Conservation (phyloP, 768 basidiomycete genomes). For the Tubosaeta sp. region DNA sequence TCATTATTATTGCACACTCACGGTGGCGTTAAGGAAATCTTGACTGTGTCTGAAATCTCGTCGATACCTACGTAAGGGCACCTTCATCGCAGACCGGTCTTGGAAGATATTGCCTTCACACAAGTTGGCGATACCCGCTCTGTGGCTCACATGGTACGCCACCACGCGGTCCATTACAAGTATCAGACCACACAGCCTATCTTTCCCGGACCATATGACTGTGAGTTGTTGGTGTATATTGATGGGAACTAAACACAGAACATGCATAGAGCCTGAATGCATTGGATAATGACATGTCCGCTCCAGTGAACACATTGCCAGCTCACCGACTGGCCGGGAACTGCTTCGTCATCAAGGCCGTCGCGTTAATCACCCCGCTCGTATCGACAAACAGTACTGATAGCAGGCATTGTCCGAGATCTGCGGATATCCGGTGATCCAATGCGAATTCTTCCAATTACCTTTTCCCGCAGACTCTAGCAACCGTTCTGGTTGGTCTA, state of each 20-base stretch:
- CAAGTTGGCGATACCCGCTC: too few relatives aligned
- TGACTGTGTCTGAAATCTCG: too few relatives aligned
- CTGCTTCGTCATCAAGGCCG: neutral
- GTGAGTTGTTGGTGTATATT: constrained; percentile 32
- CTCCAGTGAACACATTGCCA: neutral
- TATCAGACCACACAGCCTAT: constrained; percentile 38
- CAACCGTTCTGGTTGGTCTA: constrained; percentile 43
- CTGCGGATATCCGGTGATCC: neutral
- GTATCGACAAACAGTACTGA: neutral
- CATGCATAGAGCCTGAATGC: too few relatives aligned
- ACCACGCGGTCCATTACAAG: neutral
- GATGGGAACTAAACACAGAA: neutral
- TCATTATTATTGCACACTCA: neutral
- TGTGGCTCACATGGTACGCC: constrained; percentile 39
- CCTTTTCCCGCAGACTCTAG: neutral
- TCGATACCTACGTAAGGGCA: too few relatives aligned
- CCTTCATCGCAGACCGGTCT: too few relatives aligned
- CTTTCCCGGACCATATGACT: constrained; percentile 49
- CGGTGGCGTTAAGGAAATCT: neutral
- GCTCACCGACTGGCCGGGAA: neutral
- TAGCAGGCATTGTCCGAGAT: neutral
- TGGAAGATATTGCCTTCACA: too few relatives aligned
- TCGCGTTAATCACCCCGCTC: neutral
- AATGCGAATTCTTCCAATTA: neutral
- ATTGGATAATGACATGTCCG: neutral